Evolutionary conservation across 148 eudicot genomes (phyloP).

Genomic region (Persicaria tinctoria): DNA sequence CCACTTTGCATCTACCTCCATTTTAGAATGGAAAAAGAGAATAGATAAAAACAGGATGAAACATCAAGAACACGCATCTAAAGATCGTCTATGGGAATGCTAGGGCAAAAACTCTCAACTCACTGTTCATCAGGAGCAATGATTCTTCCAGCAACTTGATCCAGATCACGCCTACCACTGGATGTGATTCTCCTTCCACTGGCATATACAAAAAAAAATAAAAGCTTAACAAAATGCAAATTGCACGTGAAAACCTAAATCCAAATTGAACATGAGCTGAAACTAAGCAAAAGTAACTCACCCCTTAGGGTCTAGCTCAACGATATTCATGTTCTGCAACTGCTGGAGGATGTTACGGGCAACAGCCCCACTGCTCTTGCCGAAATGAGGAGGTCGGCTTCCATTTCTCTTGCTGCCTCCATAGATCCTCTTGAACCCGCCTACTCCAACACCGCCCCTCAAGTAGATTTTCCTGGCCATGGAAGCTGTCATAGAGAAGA

Average conservation of each 20-base stretch:
- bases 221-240: no score
- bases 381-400: conserved; percentile 66
- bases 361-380: conserved; percentile 71
- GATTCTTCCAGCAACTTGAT: conserved; percentile 47
- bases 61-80: not conserved
- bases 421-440: conserved; percentile 63
- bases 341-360: conserved; percentile 75
- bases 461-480: conserved; percentile 79
- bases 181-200: conserved; percentile 48
- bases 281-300: conserved; percentile 19
- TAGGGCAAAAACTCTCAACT: not conserved
- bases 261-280: no score
- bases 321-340: conserved; percentile 47
- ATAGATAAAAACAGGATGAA: not conserved
- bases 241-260: no score
- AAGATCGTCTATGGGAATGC: not conserved
- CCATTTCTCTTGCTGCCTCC: conserved; percentile 84
- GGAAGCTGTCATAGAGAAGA: conserved; percentile 36
- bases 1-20: conserved; percentile 2
- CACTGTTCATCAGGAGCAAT: conserved; percentile 10
- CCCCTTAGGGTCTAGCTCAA: conserved; percentile 67
- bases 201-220: not conserved
- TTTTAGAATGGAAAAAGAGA: not conserved
- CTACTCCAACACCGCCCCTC: conserved; percentile 83
- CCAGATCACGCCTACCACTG: conserved; percentile 45